Conservation (phyloP, 179 eudicot genomes). For the Corrigiola litoralis region DNA sequence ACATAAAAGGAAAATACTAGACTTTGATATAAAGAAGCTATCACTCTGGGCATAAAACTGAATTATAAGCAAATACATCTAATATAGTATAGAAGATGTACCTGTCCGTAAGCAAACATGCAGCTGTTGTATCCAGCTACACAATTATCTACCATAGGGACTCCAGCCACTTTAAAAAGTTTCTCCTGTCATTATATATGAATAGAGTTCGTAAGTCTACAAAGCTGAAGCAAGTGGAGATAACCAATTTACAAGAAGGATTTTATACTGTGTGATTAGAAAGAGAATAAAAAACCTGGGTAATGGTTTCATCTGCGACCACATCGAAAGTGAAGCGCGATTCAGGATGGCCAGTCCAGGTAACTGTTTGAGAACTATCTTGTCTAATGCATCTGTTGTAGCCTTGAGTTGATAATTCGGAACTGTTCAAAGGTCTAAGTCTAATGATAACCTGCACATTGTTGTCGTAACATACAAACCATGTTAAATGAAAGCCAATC, state of each 20-base stretch:
- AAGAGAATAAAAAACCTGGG: constrained; percentile 51
- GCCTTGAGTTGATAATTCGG: constrained; percentile 85
- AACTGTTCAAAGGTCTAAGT: constrained; percentile 75
- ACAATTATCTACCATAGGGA: constrained; percentile 97
- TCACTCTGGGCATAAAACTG: background rate
- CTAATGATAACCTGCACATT: constrained; percentile 78
- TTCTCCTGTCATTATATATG: constrained; percentile 50
- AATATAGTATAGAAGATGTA: constrained; percentile 2
- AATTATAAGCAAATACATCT: background rate
- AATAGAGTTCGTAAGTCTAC: background rate
- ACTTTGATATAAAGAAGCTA: background rate
- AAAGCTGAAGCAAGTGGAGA: background rate
- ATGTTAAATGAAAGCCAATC: background rate
- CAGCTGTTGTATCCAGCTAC: constrained; percentile 96
- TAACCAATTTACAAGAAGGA: background rate
- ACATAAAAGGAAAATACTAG: background rate
- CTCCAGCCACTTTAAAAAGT: constrained; percentile 91
- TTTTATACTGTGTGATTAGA: background rate
- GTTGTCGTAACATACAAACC: background rate
- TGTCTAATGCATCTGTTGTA: constrained; percentile 67
- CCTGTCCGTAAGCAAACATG: constrained; percentile 99
- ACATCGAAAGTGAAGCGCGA: constrained; percentile 92
- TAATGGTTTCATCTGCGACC: constrained; percentile 88
- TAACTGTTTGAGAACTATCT: constrained; percentile 78
- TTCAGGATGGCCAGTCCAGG: constrained; percentile 97